Base-by-base conservation (phyloP, 768 basidiomycete genomes). In the Cyclocybe aegerita region DNA sequence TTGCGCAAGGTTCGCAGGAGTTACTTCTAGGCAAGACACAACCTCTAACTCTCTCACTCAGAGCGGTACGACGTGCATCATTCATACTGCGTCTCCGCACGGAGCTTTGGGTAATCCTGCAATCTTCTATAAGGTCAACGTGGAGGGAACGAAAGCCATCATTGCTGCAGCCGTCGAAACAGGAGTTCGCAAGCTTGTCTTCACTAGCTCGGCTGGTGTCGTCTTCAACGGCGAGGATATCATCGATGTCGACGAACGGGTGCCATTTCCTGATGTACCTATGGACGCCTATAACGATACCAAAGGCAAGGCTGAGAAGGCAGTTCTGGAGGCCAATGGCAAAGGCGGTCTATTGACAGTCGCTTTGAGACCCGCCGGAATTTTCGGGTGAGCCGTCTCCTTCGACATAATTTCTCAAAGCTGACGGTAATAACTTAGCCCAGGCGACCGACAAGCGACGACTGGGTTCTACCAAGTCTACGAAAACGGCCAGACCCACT, bases 221-320 rank as follows among this genome's bases (percentile, higher is more conserved):
- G 82, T 91, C 4, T 98, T 91, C 72, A 86, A 90, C 50, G 93
- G 94, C 0, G 70, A 70, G 12, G 83, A 94, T 67, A 76, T 93
- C 45, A 79, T 90, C 52, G 83, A 93, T 62, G 81, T 88, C 30
- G 97, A 99, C 68, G 97, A 99, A 71, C 83, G 97, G 7, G 66
- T 90, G 36, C 81, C 85, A 0, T 77, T 80, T 52, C 92, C 93
- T 0, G 78, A 79, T 37, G 80, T 81, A 34, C 82, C 85, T 4
- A 76, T 93, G 66, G 94, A 98, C 66, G 86, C 89, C 0, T 99
- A 99, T 70, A 98, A 95, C 63, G 88, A 89, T 51, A 93, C 94
- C 9, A 99, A 99, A 69, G 90, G 88, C 9, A 80, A 88, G 65
- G 95, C 89, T 0, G 96, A 98, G 67, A 75, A 79, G 33, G 73